Conservation (phyloP, 2,329 filamentous ascomycete species). For the Diplodia scrobiculata region DNA sequence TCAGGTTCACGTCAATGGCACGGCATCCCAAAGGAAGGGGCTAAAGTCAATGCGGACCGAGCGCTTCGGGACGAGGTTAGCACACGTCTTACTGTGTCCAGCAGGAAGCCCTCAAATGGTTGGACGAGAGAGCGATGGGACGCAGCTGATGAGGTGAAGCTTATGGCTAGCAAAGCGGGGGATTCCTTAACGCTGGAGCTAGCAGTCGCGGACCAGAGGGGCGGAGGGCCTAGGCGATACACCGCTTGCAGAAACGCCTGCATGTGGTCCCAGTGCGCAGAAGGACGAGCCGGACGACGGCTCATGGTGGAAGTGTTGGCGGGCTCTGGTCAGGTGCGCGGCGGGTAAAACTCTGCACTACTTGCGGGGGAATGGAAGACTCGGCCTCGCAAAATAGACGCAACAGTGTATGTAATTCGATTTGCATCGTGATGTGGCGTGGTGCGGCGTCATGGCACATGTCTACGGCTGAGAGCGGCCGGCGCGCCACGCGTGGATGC, state of each 20-base stretch:
- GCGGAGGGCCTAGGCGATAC: not conserved
- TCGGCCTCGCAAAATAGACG: not conserved
- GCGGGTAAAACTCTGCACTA: not conserved
- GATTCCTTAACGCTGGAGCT: not conserved
- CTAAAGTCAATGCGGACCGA: not conserved
- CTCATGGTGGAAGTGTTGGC: not conserved
- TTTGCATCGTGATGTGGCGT: conserved; percentile 14
- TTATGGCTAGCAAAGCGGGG: conserved; percentile 5
- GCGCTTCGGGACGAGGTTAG: not conserved
- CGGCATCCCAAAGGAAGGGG: not conserved
- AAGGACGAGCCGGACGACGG: not conserved
- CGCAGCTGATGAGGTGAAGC: conserved; percentile 13
- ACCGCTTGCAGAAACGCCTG: not conserved
- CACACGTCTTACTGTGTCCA: not conserved
- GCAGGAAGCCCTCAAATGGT: not conserved
- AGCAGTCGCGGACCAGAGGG: not conserved
- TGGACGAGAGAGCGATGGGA: not conserved
- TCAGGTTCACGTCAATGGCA: not conserved
- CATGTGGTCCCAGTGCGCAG: not conserved
- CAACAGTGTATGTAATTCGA: not conserved
- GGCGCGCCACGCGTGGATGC: conserved; percentile 17
- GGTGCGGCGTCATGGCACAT: conserved; percentile 11
- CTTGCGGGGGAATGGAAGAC: not conserved
- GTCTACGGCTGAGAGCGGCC: not conserved
- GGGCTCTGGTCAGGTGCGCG: not conserved